These are phyloP conservation scores for Fusarium nisikadoi DNA, from an alignment of 2,329 filamentous ascomycete genomes.

Conservation along the genomic window DNA sequence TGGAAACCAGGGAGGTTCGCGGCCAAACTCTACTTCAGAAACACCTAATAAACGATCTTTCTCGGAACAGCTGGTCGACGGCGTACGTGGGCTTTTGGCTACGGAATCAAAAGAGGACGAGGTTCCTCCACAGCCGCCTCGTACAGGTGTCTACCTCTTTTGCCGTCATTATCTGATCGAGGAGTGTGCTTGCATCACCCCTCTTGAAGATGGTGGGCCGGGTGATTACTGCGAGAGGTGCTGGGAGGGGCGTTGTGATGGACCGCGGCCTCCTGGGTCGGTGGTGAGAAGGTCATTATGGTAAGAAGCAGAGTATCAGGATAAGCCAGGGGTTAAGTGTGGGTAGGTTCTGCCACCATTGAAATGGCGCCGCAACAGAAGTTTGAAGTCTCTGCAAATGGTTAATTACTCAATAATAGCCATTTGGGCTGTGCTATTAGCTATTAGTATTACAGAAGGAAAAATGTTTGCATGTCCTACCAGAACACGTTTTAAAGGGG, in stretches of 20 bases:
- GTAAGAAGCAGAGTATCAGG: constrained; percentile 9
- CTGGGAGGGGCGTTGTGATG: constrained; percentile 37
- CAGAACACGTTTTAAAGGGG: not conserved
- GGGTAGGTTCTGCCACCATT: not conserved
- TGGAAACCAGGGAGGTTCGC: not conserved
- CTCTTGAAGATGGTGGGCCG: constrained; percentile 7
- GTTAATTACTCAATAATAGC: not conserved
- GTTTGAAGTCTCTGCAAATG: not conserved
- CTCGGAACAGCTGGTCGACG: constrained; percentile 20
- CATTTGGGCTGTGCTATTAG: constrained; percentile 16
- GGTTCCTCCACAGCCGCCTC: constrained; percentile 25
- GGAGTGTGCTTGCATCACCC: constrained; percentile 29
- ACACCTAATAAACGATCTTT: constrained; percentile 5
- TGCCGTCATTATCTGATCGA: constrained; percentile 35
- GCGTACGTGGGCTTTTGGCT: constrained; percentile 21
- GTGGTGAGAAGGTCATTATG: constrained; percentile 18
- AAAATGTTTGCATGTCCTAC: not conserved
- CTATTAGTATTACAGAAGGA: constrained; percentile 4
- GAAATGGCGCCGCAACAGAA: not conserved
- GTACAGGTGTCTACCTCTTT: constrained; percentile 31
- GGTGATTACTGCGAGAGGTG: constrained; percentile 41
- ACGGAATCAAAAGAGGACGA: constrained; percentile 8
- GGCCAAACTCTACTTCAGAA: not conserved
- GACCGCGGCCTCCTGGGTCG: constrained; percentile 27
- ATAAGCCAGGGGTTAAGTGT: not conserved